These are phyloP conservation scores for Phytophthora sojae DNA, from an alignment of 352 stramenopile species.

Conservation along the genomic window DNA sequence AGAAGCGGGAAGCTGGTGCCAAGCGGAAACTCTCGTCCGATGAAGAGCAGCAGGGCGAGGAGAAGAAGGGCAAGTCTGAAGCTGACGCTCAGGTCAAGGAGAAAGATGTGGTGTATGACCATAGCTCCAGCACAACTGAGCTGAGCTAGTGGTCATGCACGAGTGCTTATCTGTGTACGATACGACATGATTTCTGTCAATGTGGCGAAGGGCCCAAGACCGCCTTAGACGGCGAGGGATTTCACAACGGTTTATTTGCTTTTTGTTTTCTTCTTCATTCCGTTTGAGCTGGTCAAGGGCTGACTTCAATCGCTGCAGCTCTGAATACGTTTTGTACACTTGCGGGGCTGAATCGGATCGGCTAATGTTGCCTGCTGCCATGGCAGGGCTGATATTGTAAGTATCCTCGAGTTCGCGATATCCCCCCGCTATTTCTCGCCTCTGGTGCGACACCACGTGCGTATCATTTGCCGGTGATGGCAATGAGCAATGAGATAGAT, in stretches of 20 bases:
- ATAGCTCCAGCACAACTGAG: conserved; percentile 18
- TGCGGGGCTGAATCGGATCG: conserved; percentile 6
- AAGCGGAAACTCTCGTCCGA: conserved; percentile 38
- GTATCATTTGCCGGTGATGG: not conserved
- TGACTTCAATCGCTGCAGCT: conserved; percentile 36
- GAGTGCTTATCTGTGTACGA: conserved; percentile 29
- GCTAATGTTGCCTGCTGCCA: conserved; percentile 16
- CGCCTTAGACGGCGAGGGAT: not conserved
- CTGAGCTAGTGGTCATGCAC: conserved; percentile 8
- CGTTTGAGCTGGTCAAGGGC: conserved; percentile 18
- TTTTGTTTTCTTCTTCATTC: conserved; percentile 25
- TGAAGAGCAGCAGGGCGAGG: conserved; percentile 32
- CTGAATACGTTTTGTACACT: conserved; percentile 44
- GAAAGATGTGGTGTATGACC: conserved; percentile 10
- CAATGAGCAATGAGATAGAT: not conserved
- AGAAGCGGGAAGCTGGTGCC: conserved; percentile 31
- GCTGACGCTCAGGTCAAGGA: conserved; percentile 18
- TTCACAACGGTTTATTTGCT: conserved; percentile 38
- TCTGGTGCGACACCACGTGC: not conserved
- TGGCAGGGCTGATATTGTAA: conserved; percentile 21
- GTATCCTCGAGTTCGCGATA: conserved; percentile 3
- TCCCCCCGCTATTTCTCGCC: conserved; percentile 9
- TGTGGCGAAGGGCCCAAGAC: conserved; percentile 1
- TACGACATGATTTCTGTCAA: conserved; percentile 14
- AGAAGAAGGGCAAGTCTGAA: conserved; percentile 43